phyloP scores from a whole-genome alignment of 495 filamentous ascomycete genomes.

The Neurospora sp. region DNA sequence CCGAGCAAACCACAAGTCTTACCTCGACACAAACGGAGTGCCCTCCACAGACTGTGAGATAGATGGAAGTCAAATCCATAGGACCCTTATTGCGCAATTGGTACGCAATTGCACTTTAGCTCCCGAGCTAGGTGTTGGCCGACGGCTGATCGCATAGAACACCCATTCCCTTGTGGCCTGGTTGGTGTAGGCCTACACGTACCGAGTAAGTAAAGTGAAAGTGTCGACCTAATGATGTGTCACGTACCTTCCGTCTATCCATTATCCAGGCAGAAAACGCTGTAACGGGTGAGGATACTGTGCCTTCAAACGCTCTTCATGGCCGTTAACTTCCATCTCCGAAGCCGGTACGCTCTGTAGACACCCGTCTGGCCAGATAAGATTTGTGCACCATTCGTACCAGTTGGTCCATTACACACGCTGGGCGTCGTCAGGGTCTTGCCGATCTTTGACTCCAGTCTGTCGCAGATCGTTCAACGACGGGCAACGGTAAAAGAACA shows the following conservation, averaged over 20 bases:
- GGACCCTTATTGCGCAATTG: background rate
- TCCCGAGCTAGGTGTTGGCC: background rate
- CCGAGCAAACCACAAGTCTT: background rate
- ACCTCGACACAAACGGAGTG: background rate
- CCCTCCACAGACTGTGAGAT: background rate
- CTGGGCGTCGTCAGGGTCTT: background rate
- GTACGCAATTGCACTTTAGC: background rate
- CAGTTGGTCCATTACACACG: background rate
- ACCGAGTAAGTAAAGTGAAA: background rate
- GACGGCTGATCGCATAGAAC: background rate
- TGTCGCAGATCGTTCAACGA: background rate
- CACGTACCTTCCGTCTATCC: background rate
- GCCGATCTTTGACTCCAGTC: background rate
- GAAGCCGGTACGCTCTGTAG: background rate
- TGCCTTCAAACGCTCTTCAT: background rate
- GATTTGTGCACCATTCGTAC: too few relatives aligned
- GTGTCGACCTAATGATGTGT: background rate
- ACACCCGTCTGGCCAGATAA: background rate
- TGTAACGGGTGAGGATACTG: background rate
- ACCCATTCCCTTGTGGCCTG: background rate
- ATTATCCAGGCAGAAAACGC: background rate
- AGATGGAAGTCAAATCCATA: background rate
- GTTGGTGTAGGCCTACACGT: background rate
- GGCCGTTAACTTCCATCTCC: background rate
- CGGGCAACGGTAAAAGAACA: background rate